Conservation (phyloP, 2,329 filamentous ascomycete species). For the Neofusicoccum sp. region DNA sequence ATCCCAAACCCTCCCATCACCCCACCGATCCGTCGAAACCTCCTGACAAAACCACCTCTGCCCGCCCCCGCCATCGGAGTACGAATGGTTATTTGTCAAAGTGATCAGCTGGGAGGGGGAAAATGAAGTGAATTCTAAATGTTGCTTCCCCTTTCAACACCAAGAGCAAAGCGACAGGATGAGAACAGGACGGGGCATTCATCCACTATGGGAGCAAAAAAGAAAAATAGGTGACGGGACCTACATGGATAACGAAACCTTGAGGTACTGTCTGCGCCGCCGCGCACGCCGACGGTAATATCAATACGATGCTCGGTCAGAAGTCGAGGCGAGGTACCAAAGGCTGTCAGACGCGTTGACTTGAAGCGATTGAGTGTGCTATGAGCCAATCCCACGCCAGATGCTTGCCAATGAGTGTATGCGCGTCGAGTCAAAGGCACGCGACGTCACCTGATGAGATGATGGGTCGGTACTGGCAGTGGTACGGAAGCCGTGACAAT, state of each 20-base stretch:
- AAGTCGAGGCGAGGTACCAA: conserved; percentile 38
- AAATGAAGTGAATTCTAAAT: background rate
- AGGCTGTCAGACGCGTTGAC: background rate
- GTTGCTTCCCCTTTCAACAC: too few relatives aligned
- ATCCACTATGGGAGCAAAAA: conserved; percentile 23
- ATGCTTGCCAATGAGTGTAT: too few relatives aligned
- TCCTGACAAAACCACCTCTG: conserved; percentile 39
- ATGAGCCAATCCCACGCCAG: too few relatives aligned
- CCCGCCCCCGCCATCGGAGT: conserved; percentile 25
- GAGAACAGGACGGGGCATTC: too few relatives aligned
- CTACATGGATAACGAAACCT: conserved; percentile 56
- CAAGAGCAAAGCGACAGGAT: background rate
- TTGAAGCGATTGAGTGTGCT: too few relatives aligned
- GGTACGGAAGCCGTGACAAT: background rate
- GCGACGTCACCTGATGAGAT: too few relatives aligned
- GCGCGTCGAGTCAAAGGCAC: too few relatives aligned
- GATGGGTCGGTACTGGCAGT: too few relatives aligned
- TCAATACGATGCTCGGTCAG: too few relatives aligned
- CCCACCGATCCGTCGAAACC: conserved; percentile 29
- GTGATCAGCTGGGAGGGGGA: background rate
- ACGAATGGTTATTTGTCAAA: background rate
- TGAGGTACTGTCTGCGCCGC: conserved; percentile 55
- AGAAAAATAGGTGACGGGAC: conserved; percentile 23
- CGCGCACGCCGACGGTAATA: conserved; percentile 55
- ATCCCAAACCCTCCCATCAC: conserved; percentile 34